phyloP scores from a whole-genome alignment of 2,329 filamentous ascomycete species.

The Dendrostoma leiphaemia region DNA sequence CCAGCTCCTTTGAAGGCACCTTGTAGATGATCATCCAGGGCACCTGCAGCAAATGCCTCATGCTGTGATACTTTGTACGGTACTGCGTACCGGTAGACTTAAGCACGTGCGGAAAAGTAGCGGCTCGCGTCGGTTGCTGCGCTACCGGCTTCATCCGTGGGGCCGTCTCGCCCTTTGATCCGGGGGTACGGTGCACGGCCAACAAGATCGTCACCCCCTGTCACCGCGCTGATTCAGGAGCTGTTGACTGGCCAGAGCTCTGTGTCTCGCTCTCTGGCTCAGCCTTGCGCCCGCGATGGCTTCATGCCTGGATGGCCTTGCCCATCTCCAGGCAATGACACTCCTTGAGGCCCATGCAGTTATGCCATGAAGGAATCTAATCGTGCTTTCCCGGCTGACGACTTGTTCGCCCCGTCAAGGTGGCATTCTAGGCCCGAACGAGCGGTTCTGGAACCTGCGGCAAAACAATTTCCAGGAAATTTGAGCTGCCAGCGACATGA shows the following conservation, averaged over 20 bases:
- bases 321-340: too few relatives aligned
- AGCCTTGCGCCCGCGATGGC: constrained; percentile 1
- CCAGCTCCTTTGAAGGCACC: too few relatives aligned
- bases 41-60: too few relatives aligned
- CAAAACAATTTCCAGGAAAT: constrained; percentile 13
- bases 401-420: not conserved
- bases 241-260: constrained; percentile 14
- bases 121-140: constrained; percentile 6
- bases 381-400: too few relatives aligned
- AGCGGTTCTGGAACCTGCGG: not conserved
- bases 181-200: constrained; percentile 7
- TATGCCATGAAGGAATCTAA: too few relatives aligned
- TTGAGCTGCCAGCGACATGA: constrained; percentile 6
- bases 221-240: constrained; percentile 12
- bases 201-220: not conserved
- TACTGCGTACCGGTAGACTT: too few relatives aligned
- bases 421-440: too few relatives aligned
- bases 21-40: too few relatives aligned
- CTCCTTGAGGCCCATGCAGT: too few relatives aligned
- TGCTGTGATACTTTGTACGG: too few relatives aligned
- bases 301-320: not conserved
- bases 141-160: constrained; percentile 5
- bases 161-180: constrained; percentile 13
- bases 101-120: too few relatives aligned
- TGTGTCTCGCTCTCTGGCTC: too few relatives aligned